phyloP scores from a whole-genome alignment of 371 early-diverging fungal species.

The Funneliformis caledonium region DNA sequence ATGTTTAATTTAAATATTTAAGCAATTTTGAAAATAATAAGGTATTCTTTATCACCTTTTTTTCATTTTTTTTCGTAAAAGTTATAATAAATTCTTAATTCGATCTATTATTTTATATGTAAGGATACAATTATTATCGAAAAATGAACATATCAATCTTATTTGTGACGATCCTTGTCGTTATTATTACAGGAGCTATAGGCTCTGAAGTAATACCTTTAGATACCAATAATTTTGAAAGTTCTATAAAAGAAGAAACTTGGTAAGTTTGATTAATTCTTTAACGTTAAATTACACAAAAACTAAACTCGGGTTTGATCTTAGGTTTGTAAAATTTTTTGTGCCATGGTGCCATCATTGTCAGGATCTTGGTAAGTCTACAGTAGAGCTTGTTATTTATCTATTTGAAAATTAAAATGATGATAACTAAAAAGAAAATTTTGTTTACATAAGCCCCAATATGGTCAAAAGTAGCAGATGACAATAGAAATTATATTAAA shows the following conservation, averaged over 20 bases:
- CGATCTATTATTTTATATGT: background rate
- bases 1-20: too few relatives aligned
- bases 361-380: slow-evolving; percentile 13
- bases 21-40: too few relatives aligned
- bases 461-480: background rate
- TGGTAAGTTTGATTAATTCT: slow-evolving; percentile 12
- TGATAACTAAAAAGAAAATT: background rate
- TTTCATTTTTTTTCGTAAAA: too few relatives aligned
- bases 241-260: background rate
- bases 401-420: background rate
- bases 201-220: slow-evolving; percentile 9
- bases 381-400: background rate
- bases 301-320: background rate
- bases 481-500: background rate
- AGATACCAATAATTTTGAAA: background rate
- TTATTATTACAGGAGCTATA: slow-evolving; percentile 6
- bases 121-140: background rate
- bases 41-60: too few relatives aligned
- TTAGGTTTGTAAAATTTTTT: slow-evolving; percentile 32
- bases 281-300: background rate
- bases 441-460: slow-evolving; percentile 17
- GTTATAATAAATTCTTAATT: background rate
- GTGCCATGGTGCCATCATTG: slow-evolving; percentile 33
- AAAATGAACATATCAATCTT: background rate
- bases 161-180: background rate